Evolutionary conservation across 2,329 filamentous ascomycete genomes (phyloP), one percentile per base, ranked within the genome.

Genomic region (Pseudogymnoascus sp.): DNA sequence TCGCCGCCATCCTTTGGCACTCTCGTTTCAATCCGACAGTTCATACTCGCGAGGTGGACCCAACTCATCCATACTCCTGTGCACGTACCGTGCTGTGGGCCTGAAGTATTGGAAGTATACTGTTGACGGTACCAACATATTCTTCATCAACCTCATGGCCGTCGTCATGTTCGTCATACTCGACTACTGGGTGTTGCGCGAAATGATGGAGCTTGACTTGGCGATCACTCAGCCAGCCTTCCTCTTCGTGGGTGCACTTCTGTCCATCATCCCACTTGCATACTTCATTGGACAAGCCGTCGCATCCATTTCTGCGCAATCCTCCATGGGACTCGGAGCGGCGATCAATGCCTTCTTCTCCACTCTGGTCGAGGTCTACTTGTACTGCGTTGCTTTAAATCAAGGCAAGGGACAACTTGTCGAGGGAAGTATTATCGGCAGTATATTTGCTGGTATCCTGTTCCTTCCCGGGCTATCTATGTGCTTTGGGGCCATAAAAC

Each of bases 91-190:
- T 64, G 95, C 95, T 46, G 93, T 96, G 11, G 95, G 95, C 11
- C 82, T 87, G 68, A 93, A 93, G 75, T 99, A 99, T 79, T 99
- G 96, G 93, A 99, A 99, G 77, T 99, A 99, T 77, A 99, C 95
- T 3, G 82, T 99, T 64, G 95, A 99, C 73, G 96, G 95, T 63
- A 99, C 95, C 65, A 99, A 99, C 77, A 96, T 99, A 73, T 97
- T 99, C 78, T 85, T 99, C 68, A 97, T 99, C 80, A 99, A 99
- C 74, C 84, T 99, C 63, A 91, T 97, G 78, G 89, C 86, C 11
- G 85, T 99, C 16, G 95, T 99, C n/a, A 79, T 90, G 23, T 97
- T 99, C 72, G 90, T 93, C 71, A 96, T 99, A 66, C 85, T 96
- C 68, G 95, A 99, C 79, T 97, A 93, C 82, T 87, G 87, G 65